Evolutionary conservation across 352 stramenopile species (phyloP), one percentile per base, ranked within the genome.

Genomic region (Phytopythium cucurbitacearum): DNA sequence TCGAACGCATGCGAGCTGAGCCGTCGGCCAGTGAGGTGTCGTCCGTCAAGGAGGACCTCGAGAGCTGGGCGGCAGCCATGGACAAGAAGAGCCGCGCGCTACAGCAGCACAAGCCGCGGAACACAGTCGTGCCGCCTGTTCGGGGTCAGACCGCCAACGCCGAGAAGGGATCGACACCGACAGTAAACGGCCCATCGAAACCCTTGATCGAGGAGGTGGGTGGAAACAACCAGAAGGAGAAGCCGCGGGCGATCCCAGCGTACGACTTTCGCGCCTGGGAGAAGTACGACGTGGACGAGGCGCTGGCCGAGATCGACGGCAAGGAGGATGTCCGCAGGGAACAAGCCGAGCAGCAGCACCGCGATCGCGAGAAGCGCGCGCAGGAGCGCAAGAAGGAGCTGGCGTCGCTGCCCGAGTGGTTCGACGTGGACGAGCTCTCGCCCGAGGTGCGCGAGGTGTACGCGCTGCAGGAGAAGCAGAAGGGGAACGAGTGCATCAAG

Each of bases 401-500:
- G 4, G 64, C 73, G n/a, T 73, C 76, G 28, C 53, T 94, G 4
- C 77, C 80, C 4, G 59, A 71, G 28, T 85, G 78, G 38, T 54
- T 94, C 4, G 66, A 86, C 21, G 41, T 91, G 7, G 64, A 76
- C 21, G 70, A 67, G 38, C 67, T 91, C 13, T 73, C 83, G 32
- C 35, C 47, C 0, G 60, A 76, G 40, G 81, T 82, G 45, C 56
- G 68, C 10, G 73, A 83, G 47, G 55, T 91, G 35, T 80, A 80
- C 40, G 81, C 83, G 16, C 62, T 69, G 8, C 66, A 85, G 38
- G 94, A 98, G 56, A 95, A 96, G 60, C 72, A 96, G 41, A 98
- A 98, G 57, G 94, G 94, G 7, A 98, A 98, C 59, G 94, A 98
- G 60, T 91, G 79, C 53, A 97, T 97, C 68, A 76, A 78, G 36